Conservation (phyloP, 2,329 filamentous ascomycete species). For the Hypomyces perniciosus region DNA sequence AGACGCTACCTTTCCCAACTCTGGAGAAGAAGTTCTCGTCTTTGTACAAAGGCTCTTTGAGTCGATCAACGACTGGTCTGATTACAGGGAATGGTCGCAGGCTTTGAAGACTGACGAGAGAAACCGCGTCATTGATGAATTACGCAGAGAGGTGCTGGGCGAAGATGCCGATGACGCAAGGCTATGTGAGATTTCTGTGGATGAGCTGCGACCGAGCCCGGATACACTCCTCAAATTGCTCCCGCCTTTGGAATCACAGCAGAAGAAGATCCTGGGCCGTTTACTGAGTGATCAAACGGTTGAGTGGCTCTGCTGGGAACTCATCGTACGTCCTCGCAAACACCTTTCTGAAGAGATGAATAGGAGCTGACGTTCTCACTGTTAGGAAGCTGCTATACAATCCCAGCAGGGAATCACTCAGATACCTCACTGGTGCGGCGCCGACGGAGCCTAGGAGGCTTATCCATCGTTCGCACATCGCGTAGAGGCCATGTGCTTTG, state of each 20-base stretch:
- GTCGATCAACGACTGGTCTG: slow-evolving; percentile 21
- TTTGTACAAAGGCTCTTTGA: slow-evolving; percentile 17
- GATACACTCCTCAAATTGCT: slow-evolving; percentile 10
- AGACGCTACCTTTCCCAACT: slow-evolving; percentile 14
- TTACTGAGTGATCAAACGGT: slow-evolving; percentile 18
- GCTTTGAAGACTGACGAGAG: slow-evolving; percentile 9
- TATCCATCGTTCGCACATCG: slow-evolving; percentile 20
- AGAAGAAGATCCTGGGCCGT: slow-evolving; percentile 17
- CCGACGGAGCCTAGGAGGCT: slow-evolving; percentile 25
- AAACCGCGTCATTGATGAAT: slow-evolving; percentile 8
- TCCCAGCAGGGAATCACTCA: slow-evolving; percentile 23
- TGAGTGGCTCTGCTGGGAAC: slow-evolving; percentile 20
- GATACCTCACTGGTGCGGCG: slow-evolving; percentile 21
- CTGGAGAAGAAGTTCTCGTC: slow-evolving; percentile 8
- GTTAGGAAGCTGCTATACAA: slow-evolving; percentile 17
- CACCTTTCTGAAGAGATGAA: neutral
- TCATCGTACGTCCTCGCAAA: slow-evolving; percentile 16
- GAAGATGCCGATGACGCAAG: neutral
- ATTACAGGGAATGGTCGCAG: slow-evolving; percentile 20
- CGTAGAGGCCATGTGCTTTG: slow-evolving; percentile 21
- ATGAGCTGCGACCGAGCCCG: slow-evolving; percentile 12
- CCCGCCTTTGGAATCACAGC: slow-evolving; percentile 15
- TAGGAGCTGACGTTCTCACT: neutral
- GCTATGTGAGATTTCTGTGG: neutral
- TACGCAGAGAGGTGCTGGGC: neutral